Evolutionary conservation across 2,329 filamentous ascomycete species (phyloP), one percentile per base, ranked within the genome.

Genomic region (Didymosphaeria variabile): DNA sequence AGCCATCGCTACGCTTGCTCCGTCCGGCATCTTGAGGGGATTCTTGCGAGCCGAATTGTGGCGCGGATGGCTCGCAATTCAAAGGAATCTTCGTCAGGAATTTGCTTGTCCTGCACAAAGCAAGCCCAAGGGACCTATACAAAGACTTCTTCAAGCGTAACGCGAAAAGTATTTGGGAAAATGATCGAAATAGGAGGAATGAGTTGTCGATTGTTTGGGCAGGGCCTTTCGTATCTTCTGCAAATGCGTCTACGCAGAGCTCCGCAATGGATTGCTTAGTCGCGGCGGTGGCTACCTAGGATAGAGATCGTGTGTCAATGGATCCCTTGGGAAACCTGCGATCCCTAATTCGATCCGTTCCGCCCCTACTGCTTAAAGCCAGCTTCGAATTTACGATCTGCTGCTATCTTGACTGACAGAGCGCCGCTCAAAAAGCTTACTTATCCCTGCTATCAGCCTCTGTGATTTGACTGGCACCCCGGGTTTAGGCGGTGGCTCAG

Each of bases 41-140:
- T 46, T 64, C 69, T 13, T 81, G 79, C 46, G 78, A 77, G 40
- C 73, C 67, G 0, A 61, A 74, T 13, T 81, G 79, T 44, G 78
- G 78, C 21, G 71, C 54, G 4, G 79, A 81, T 40, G 84, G 82
- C 1, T 82, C 86, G 36, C 87, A 91, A 69, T 92, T 92, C 83
- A 92, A 92, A 76, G 90, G 90, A 2, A 81, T 92, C 40, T 91
- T 92, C 63, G 82, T 86, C n/a, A 83, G 89, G 19, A 91, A 91
- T 70, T 78, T 92, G 19, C 81, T 83, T 31, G 84, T 85, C 57
- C 75, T 93, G 40, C 80, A 89, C 31, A 69, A 77, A 1, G 83
- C 76, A 2, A 83, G 81, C 1, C 85, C 85, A 0, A 78, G 84
- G 36, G 72, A 80, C 3, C 72, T 73, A 7, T 89, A 88, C 68